A percentile compares a stretch with the other conserved stretches of the same genome.
Evolutionary conservation across 768 basidiomycete species (phyloP).

Genomic region (Grammothele lineata): DNA sequence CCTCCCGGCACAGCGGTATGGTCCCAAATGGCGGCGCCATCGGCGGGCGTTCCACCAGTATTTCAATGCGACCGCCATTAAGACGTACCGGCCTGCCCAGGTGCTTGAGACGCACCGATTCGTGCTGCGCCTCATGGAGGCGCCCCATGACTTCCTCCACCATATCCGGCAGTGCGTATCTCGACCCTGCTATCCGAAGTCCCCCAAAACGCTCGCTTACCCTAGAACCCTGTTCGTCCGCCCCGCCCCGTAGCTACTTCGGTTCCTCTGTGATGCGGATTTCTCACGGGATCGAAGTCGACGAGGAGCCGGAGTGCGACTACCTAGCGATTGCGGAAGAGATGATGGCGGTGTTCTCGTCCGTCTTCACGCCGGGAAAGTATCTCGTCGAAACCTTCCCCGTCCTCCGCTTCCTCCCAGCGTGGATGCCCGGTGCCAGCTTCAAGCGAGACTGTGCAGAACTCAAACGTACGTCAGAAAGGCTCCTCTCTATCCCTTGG

Average conservation of each 20-base stretch:
- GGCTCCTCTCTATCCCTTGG: constrained; percentile 9
- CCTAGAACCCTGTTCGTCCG: too few species aligned
- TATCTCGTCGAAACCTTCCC: constrained; percentile 26
- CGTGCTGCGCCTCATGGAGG: neutral
- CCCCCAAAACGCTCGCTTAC: neutral
- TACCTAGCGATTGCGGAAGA: constrained; percentile 5
- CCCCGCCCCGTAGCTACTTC: constrained; percentile 1
- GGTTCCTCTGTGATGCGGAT: constrained; percentile 1
- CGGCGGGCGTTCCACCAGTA: constrained; percentile 8
- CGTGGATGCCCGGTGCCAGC: constrained; percentile 19
- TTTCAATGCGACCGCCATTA: constrained; percentile 1
- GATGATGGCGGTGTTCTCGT: constrained; percentile 3
- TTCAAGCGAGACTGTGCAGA: constrained; percentile 13
- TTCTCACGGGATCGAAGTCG: constrained; percentile 10
- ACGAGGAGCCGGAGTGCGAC: neutral
- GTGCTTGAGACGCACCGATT: neutral
- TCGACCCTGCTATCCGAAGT: neutral
- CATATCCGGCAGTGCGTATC: constrained; percentile 4
- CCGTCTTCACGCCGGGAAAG: constrained; percentile 17
- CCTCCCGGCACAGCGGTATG: constrained; percentile 1
- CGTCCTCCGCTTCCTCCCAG: constrained; percentile 16
- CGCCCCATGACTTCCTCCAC: constrained; percentile 1
- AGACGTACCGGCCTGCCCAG: neutral
- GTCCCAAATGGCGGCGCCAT: constrained; percentile 6
- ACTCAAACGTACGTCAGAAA: neutral